Evolutionary conservation across 345 rosid species (phyloP), one percentile per base, ranked within the genome.

Genomic region (Moricandia moricandioides): DNA sequence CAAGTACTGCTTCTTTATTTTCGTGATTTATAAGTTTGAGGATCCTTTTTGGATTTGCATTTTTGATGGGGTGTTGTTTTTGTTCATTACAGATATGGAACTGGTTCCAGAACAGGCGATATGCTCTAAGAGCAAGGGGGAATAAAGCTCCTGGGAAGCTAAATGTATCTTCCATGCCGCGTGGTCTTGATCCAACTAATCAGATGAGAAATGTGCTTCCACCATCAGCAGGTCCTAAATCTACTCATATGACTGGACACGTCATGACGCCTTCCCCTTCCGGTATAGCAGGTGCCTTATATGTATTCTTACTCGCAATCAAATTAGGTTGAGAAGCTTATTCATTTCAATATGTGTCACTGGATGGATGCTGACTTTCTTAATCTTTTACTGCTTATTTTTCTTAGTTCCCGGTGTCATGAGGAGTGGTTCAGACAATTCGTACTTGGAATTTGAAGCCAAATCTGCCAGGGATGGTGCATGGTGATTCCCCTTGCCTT

Each of bases 101-200:
- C 79, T 96, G 99, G 99, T 96, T 96, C 84, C 99, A 96, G 79
- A 96, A 96, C 81, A 96, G 84, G 84, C 87, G 99, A 40, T 96
- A 96, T 83, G 92, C 99, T 35, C 80, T 92, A 58, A 85, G 99
- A 73, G 96, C 98, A 29, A 96, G 88, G 80, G 78, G 94, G 34
- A 84, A 79, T 64, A 96, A 88, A 86, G 72, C 83, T 78, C 96
- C 98, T 17, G 96, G 84, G 69, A 96, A 96, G 82, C 85, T 96
- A 67, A 83, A 83, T 81, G 86, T 88, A 68, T 75, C 94, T 55
- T 89, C 91, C 62, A 73, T 87, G 89, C 83, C 85, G 5, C 86
- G 87, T 0, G 1, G 31, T 60, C 89, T 87, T 47, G 97, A 88
- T 80, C 87, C 82, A 68, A 47, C 83, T 39, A 78, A 83, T 73